Evolutionary conservation across 1,284 basidiomycete species (phyloP).

Genomic region (Sanguinoderma infundibulare): DNA sequence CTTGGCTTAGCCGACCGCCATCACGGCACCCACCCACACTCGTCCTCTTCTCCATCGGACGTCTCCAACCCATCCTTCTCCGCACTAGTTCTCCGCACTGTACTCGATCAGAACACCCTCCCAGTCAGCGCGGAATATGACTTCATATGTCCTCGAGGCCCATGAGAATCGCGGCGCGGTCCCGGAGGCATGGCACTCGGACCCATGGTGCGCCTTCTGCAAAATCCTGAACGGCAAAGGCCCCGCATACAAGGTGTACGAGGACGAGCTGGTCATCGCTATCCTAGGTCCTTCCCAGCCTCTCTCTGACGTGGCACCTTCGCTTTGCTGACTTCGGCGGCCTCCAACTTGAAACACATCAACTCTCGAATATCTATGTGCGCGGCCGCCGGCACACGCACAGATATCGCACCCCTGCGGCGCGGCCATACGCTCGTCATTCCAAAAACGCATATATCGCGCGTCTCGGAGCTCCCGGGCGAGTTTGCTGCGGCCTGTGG

Average conservation of each 20-base stretch:
- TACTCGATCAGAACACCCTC: not conserved
- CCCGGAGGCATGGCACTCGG: constrained; percentile 48
- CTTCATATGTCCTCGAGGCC: constrained; percentile 72
- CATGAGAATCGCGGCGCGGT: constrained; percentile 50
- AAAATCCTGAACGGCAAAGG: constrained; percentile 56
- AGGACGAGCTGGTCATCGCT: constrained; percentile 69
- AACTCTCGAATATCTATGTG: not conserved
- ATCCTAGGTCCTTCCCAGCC: constrained; percentile 57
- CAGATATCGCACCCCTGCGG: constrained; percentile 75
- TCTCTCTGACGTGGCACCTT: constrained; percentile 7
- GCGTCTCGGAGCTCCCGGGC: constrained; percentile 68
- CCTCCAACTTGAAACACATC: not conserved
- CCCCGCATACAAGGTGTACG: constrained; percentile 57
- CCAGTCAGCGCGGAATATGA: constrained; percentile 47
- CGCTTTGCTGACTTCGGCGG: not conserved
- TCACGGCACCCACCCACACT: not conserved
- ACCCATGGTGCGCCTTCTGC: constrained; percentile 64
- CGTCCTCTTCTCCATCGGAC: not conserved
- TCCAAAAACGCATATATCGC: constrained; percentile 63
- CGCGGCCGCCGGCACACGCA: not conserved
- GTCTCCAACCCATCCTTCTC: not conserved
- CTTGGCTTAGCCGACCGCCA: not conserved
- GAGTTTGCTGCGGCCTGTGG: constrained; percentile 64
- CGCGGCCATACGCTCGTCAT: constrained; percentile 72
- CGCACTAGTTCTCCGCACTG: not conserved